Conservation (phyloP, 2,329 filamentous ascomycete species). For the Ascochyta fabae region DNA sequence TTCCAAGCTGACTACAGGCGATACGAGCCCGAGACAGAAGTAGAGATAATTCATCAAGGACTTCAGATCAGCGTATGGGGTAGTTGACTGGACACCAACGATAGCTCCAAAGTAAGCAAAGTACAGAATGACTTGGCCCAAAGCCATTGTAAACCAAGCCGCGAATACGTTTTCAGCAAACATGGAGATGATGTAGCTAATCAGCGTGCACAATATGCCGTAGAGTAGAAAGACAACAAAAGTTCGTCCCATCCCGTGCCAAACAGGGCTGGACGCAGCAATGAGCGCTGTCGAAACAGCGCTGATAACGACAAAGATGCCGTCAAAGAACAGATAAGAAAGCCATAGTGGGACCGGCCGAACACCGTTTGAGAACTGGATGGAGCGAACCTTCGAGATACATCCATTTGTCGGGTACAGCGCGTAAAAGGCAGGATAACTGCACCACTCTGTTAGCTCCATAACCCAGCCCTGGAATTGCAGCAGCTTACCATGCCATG, state of each 20-base stretch:
- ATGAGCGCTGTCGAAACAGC: slow-evolving; percentile 71
- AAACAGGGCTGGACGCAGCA: slow-evolving; percentile 61
- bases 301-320: slow-evolving; percentile 69
- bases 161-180: slow-evolving; percentile 74
- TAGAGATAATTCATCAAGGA: slow-evolving; percentile 27
- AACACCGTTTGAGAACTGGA: slow-evolving; percentile 91
- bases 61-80: slow-evolving; percentile 27
- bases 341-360: slow-evolving; percentile 80
- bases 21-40: slow-evolving; percentile 33
- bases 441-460: slow-evolving; percentile 66
- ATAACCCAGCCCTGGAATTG: not conserved
- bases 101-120: slow-evolving; percentile 51
- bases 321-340: slow-evolving; percentile 81
- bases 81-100: slow-evolving; percentile 28
- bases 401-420: slow-evolving; percentile 85
- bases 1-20: slow-evolving; percentile 28
- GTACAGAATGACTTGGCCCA: slow-evolving; percentile 66
- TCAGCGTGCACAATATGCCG: slow-evolving; percentile 74
- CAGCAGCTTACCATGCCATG: slow-evolving; percentile 59
- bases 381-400: slow-evolving; percentile 74
- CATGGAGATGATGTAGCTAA: slow-evolving; percentile 81
- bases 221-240: slow-evolving; percentile 82
- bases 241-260: slow-evolving; percentile 79
- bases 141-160: slow-evolving; percentile 73
- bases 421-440: slow-evolving; percentile 83